phyloP scores from a whole-genome alignment of 495 filamentous ascomycete genomes.

The Lindgomyces ingoldianus region DNA sequence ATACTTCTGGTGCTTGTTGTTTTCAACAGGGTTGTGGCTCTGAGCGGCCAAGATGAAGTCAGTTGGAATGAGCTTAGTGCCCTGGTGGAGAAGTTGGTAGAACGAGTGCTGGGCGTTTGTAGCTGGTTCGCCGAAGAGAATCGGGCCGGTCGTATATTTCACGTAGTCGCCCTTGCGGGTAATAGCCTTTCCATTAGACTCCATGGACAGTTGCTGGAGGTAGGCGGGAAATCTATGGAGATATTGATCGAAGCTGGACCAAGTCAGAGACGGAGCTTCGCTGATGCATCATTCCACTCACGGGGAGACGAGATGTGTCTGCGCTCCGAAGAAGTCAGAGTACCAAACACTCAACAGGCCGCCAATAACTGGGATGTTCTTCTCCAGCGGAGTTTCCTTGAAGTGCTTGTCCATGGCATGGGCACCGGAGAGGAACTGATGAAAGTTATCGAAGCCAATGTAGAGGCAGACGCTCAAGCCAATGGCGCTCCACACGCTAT shows the following conservation, averaged over 20 bases:
- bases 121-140: conserved; percentile 96
- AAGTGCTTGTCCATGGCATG: conserved; percentile 99
- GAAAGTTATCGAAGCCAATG: conserved; percentile 96
- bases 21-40: conserved; percentile 91
- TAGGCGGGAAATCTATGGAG: conserved; percentile 98
- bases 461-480: conserved; percentile 91
- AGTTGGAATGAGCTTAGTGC: conserved; percentile 96
- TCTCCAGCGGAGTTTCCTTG: conserved; percentile 79
- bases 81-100: conserved; percentile 98
- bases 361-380: conserved; percentile 92
- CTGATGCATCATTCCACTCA: conserved; percentile 33
- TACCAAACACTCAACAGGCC: conserved; percentile 97
- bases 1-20: conserved; percentile 88
- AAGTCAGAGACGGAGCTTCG: conserved; percentile 4
- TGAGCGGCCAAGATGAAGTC: conserved; percentile 96
- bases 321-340: conserved; percentile 95
- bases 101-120: conserved; percentile 99
- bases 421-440: conserved; percentile 91
- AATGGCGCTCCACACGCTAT: conserved; percentile 98
- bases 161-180: conserved; percentile 87
- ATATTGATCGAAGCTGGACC: conserved; percentile 88
- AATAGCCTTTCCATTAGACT: conserved; percentile 98
- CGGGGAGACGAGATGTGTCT: conserved; percentile 95
- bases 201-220: conserved; percentile 98
- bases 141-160: conserved; percentile 93